Evolutionary conservation across 108 stramenopile genomes (phyloP).

Genomic region (Nitzschia palea): DNA sequence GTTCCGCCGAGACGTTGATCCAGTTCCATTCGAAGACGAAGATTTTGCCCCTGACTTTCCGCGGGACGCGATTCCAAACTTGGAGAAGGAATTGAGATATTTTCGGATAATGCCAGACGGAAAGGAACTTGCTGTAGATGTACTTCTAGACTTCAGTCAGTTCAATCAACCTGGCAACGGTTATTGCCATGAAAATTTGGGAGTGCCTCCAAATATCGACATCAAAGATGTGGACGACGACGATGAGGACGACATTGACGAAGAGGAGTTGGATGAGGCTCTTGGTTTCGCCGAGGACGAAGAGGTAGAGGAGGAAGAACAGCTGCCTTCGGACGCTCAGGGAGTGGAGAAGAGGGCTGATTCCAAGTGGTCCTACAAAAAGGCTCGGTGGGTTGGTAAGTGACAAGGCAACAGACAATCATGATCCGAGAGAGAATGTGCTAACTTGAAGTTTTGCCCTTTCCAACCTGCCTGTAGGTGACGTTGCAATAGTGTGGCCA

Average conservation of each 20-base stretch:
- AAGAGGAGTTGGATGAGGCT: conserved; percentile 21
- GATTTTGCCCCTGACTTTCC: conserved; percentile 86
- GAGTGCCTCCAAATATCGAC: conserved; percentile 48
- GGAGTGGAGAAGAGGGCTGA: conserved; percentile 9
- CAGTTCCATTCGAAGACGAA: conserved; percentile 59
- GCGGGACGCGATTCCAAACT: conserved; percentile 80
- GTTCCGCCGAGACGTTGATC: conserved; percentile 58
- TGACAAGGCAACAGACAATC: too few species aligned
- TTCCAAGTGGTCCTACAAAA: conserved; percentile 24
- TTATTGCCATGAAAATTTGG: conserved; percentile 54
- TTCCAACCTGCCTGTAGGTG: conserved; percentile 39
- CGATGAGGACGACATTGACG: conserved; percentile 29
- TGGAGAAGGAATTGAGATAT: conserved; percentile 84
- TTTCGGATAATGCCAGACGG: conserved; percentile 86
- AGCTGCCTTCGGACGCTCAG: background rate
- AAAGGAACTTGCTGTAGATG: conserved; percentile 74
- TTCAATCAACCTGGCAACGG: conserved; percentile 60
- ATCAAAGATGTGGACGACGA: conserved; percentile 26
- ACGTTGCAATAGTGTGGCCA: conserved; percentile 77
- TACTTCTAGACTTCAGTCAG: conserved; percentile 78
- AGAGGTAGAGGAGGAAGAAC: conserved; percentile 11
- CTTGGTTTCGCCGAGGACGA: conserved; percentile 11
- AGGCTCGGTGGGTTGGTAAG: conserved; percentile 44
- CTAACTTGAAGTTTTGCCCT: background rate
- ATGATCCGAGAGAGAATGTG: too few species aligned